A percentile compares a stretch with the other conserved stretches of the same genome.
Evolutionary conservation across 169 alveolate genomes (phyloP).

Genomic region (Eimeria necatrix): DNA sequence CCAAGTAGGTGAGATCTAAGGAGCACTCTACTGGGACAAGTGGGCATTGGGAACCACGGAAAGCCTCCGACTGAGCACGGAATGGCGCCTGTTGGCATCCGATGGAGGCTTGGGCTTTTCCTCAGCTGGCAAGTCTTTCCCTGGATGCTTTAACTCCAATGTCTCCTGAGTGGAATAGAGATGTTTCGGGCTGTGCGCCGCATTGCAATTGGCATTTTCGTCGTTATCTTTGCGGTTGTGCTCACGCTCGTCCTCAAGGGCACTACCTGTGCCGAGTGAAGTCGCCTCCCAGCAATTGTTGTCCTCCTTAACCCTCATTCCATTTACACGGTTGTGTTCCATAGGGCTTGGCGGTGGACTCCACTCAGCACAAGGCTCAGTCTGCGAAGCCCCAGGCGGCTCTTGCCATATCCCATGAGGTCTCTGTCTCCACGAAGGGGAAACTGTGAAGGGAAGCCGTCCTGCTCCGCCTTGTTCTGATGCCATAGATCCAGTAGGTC

Average conservation of each 20-base stretch:
- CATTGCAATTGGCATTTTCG: conserved; percentile 52
- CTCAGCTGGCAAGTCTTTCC: conserved; percentile 38
- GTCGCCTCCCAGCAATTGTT: conserved; percentile 55
- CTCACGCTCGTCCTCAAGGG: conserved; percentile 20
- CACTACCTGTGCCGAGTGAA: conserved; percentile 15
- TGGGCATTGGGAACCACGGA: conserved; percentile 65
- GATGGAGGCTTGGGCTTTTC: conserved; percentile 19
- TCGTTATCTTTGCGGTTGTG: conserved; percentile 5
- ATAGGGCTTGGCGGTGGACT: conserved; percentile 61
- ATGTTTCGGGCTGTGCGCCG: neutral
- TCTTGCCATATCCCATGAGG: conserved; percentile 69
- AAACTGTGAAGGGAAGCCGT: conserved; percentile 72
- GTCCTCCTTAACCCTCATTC: neutral
- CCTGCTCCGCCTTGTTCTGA: conserved; percentile 29
- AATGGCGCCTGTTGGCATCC: conserved; percentile 67
- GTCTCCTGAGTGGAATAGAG: neutral
- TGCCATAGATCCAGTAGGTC: neutral
- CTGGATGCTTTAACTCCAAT: neutral
- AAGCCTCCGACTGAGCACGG: conserved; percentile 68
- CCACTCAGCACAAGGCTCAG: conserved; percentile 67
- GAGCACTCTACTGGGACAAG: neutral
- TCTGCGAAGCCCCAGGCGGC: conserved; percentile 48
- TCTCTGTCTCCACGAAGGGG: conserved; percentile 68
- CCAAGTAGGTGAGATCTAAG: neutral
- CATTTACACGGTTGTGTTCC: conserved; percentile 35